These are phyloP conservation scores for Hsuehochloa calcarea DNA, from an alignment of 176 grass and related monocot species.

Conservation along the genomic window DNA sequence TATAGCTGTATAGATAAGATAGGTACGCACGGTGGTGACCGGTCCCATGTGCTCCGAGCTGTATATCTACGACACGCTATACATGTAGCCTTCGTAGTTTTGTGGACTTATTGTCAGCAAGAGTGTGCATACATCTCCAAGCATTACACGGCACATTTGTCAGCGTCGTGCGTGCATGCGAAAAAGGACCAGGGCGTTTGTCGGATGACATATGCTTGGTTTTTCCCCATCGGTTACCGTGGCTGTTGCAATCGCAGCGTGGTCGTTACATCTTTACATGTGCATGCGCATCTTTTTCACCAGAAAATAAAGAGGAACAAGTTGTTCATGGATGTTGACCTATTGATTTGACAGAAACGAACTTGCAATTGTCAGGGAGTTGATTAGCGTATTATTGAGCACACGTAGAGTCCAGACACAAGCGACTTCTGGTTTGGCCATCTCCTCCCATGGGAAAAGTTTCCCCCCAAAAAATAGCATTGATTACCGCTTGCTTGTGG, in stretches of 20 bases:
- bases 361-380: no score
- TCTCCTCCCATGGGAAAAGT: no score
- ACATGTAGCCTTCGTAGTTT: neutral
- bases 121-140: neutral
- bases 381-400: neutral
- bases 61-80: neutral
- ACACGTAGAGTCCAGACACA: no score
- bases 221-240: neutral
- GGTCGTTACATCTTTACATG: neutral
- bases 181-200: neutral
- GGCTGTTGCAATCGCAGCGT: neutral
- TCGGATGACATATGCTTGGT: neutral
- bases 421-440: no score
- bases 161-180: neutral
- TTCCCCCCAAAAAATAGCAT: no score
- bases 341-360: neutral
- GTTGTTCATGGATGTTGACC: neutral
- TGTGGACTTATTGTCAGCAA: neutral
- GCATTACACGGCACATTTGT: neutral
- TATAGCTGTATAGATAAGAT: no score
- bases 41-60: no score
- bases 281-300: neutral
- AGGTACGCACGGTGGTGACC: no score
- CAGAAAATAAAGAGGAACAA: neutral
- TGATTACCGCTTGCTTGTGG: no score